These are phyloP conservation scores for Purshia tridentata DNA, from an alignment of 306 rosid genomes.

Conservation along the genomic window DNA sequence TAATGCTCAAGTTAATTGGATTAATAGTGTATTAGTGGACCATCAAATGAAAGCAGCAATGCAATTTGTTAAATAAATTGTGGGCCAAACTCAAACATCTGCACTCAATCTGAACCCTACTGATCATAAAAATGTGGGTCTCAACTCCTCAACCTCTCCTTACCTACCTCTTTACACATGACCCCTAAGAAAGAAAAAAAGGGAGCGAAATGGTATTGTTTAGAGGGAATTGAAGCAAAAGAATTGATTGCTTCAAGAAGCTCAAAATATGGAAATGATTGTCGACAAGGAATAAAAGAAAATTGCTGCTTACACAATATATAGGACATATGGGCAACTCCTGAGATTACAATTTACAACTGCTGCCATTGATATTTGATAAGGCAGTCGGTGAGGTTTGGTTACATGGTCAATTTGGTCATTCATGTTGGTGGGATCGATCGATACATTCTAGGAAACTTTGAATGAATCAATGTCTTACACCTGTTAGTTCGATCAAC, in stretches of 20 bases:
- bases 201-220: background rate
- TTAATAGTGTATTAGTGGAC: background rate
- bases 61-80: constrained; percentile 3
- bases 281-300: background rate
- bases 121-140: constrained; percentile 2
- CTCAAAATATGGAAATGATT: background rate
- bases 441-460: no score
- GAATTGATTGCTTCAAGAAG: background rate
- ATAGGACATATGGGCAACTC: background rate
- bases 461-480: no score
- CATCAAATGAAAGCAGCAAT: constrained; percentile 7
- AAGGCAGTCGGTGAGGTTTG: background rate
- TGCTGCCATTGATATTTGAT: background rate
- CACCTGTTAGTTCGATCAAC: no score
- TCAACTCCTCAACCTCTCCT: constrained; percentile 21
- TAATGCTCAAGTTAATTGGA: no score
- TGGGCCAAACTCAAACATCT: background rate
- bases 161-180: background rate
- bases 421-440: no score
- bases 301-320: background rate
- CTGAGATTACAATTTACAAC: background rate
- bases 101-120: constrained; percentile 1
- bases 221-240: background rate
- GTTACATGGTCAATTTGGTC: no score
- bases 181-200: background rate